These are phyloP conservation scores for Thermothelomyces thermophilus DNA, from an alignment of 2,329 filamentous ascomycete species.

Conservation along the genomic window DNA sequence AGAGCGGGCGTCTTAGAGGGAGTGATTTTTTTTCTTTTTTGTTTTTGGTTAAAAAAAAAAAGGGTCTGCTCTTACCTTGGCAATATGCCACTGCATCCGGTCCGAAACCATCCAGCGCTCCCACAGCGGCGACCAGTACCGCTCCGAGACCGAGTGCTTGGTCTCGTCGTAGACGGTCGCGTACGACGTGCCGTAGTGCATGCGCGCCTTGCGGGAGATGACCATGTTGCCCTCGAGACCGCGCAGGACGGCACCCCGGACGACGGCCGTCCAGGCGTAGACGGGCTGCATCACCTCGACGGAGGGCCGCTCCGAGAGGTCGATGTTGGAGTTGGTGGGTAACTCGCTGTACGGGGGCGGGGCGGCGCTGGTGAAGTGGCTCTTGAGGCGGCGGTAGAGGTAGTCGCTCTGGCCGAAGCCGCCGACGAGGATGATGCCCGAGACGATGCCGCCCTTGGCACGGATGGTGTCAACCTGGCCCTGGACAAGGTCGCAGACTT, in stretches of 20 bases:
- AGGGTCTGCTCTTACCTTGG: constrained; percentile 48
- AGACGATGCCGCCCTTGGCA: constrained; percentile 54
- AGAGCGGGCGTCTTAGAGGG: no score
- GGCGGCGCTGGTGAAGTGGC: constrained; percentile 55
- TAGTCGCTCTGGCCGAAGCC: constrained; percentile 77
- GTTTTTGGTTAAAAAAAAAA: background rate
- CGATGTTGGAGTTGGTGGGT: constrained; percentile 54
- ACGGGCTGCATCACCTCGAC: constrained; percentile 78
- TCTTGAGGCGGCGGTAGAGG: constrained; percentile 63
- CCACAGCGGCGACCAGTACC: constrained; percentile 76
- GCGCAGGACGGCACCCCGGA: constrained; percentile 67
- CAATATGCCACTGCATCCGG: constrained; percentile 80
- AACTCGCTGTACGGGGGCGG: constrained; percentile 61
- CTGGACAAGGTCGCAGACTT: constrained; percentile 61
- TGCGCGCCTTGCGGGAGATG: constrained; percentile 64
- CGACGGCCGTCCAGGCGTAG: constrained; percentile 76
- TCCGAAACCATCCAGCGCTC: constrained; percentile 79
- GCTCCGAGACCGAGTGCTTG: constrained; percentile 64
- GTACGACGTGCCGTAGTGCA: constrained; percentile 75
- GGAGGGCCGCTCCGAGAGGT: constrained; percentile 40
- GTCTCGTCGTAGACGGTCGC: constrained; percentile 73
- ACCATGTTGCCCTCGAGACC: constrained; percentile 76
- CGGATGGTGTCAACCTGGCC: constrained; percentile 60
- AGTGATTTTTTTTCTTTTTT: no score
- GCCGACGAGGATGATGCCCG: constrained; percentile 73